phyloP scores from a whole-genome alignment of 176 grass and related monocot species.

The Musa schizocarpa region DNA sequence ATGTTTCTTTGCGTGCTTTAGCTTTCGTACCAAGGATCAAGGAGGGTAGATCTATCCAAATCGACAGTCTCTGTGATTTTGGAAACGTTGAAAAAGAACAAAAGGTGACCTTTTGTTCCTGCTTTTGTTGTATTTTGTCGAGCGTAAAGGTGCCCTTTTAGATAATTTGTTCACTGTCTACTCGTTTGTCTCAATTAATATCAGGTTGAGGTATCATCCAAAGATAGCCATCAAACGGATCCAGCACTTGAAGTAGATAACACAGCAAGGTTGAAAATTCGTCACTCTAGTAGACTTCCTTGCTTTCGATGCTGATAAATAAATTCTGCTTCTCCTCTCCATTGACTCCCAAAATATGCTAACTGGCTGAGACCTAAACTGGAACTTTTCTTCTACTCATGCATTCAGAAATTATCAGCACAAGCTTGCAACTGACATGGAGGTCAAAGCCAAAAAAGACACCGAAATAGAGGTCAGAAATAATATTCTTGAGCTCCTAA shows the following conservation, averaged over 20 bases:
- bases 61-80: constrained; percentile 51
- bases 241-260: neutral
- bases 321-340: neutral
- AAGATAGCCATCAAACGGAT: neutral
- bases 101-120: constrained; percentile 25
- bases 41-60: constrained; percentile 52
- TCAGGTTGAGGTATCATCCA: neutral
- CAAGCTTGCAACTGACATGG: neutral
- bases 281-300: neutral
- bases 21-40: constrained; percentile 66
- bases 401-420: neutral
- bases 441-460: constrained; percentile 7
- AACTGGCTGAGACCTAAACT: neutral
- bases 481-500: constrained; percentile 32
- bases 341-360: neutral
- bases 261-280: neutral
- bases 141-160: neutral
- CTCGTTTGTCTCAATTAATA: neutral
- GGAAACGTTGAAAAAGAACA: constrained; percentile 29
- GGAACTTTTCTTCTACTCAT: neutral
- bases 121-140: neutral
- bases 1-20: constrained; percentile 16
- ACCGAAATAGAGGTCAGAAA: constrained; percentile 15
- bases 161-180: neutral
- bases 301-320: neutral